Base-by-base conservation (phyloP, 2,329 filamentous ascomycete genomes). In the Coniochaeta sp. region DNA sequence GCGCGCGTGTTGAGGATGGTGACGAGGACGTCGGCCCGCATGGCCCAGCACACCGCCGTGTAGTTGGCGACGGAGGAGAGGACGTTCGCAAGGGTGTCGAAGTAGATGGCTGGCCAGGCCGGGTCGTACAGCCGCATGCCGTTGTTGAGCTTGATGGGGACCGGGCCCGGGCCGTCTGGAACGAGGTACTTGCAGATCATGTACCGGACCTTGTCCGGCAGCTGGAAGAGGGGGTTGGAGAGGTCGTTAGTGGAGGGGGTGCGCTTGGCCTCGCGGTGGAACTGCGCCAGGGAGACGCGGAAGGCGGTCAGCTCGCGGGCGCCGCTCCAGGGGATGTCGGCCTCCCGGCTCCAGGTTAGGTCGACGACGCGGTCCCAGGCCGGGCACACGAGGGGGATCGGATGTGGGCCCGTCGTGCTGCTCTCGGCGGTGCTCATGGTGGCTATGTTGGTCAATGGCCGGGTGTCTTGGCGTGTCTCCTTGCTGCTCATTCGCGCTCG, bases 11-110 rank as follows among this genome's bases (percentile, higher is more conserved):
- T 60, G 6, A 75, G 63, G 2, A 74, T 56, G 0, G 66, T 51
- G 2, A 68, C 54, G 27, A 74, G 57, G 1, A 73, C 22, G 32
- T 73, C 69, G 4, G 67, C 63, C 6, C 67, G 64, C 51, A 74
- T 63, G 4, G 54, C 61, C 20, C 66, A 68, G 10, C 63, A 70
- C 6, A 67, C 64, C n/a, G 52, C 49, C 0, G 67, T 49, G 32
- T 65, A 70, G 0, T 54, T 26, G 0, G 50, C 31, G 6, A 71
- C 48, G 1, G 58, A 55, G 0, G 48, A 20, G 1, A 70, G 57
- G 0, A 64, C 61, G 0, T 55, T 51, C 1, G 54, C 27, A 0
- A 72, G 60, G 0, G 61, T 58, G 9, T 59, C 61, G 47, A 74
- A 68, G 24, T 67, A 63, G 7, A 63, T 57, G 0, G 55, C 51